Conservation (phyloP, 2,329 filamentous ascomycete species). For the Golovinomyces cichoracearum region DNA sequence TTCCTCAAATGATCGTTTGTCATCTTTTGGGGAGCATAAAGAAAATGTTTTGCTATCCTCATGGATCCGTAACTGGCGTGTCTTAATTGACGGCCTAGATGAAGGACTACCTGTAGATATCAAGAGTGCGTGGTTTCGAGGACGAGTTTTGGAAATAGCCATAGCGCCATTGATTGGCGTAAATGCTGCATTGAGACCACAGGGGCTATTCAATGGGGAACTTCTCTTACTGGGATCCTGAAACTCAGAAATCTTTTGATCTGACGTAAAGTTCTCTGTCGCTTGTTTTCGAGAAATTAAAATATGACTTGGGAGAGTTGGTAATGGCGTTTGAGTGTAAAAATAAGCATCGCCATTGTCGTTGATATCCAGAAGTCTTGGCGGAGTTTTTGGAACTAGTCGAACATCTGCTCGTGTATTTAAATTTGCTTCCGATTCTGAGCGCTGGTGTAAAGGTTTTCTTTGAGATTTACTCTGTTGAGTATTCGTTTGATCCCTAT, state of each 20-base stretch:
- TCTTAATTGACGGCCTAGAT: conserved; percentile 10
- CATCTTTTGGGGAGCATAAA: conserved; percentile 3
- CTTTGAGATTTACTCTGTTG: too few relatives aligned
- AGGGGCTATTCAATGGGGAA: conserved; percentile 6
- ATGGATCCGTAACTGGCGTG: conserved; percentile 13
- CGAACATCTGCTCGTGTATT: conserved; percentile 5
- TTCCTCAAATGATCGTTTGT: not conserved
- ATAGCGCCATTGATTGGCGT: not conserved
- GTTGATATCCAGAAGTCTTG: conserved; percentile 4
- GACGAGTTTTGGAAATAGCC: conserved; percentile 4
- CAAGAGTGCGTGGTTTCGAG: conserved; percentile 7
- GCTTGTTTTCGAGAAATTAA: conserved; percentile 6
- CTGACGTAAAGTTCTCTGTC: conserved; percentile 9
- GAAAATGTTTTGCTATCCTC: conserved; percentile 15
- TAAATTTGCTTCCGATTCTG: conserved; percentile 3
- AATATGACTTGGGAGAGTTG: conserved; percentile 14
- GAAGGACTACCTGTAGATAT: conserved; percentile 8
- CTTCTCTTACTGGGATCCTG: not conserved
- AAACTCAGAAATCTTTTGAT: conserved; percentile 9
- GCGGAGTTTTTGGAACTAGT: conserved; percentile 7
- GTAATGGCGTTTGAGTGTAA: conserved; percentile 14
- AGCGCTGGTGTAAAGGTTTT: conserved; percentile 1
- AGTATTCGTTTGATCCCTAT: too few relatives aligned
- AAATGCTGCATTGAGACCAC: conserved; percentile 3
- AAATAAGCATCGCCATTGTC: conserved; percentile 5